Conservation (phyloP, 2,329 filamentous ascomycete species). For the Pyrenophora teres region DNA sequence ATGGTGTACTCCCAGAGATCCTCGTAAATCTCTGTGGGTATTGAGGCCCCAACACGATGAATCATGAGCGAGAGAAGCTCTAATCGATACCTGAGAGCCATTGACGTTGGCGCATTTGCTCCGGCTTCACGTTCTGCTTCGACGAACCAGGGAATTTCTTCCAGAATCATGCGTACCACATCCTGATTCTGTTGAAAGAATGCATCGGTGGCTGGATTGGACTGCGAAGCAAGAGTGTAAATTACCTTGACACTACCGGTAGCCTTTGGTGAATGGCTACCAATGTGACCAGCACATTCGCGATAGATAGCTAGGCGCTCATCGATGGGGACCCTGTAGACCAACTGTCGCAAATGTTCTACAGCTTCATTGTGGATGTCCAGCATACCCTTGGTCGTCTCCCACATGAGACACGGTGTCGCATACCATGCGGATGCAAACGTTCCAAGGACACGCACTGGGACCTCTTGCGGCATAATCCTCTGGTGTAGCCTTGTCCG, state of each 20-base stretch:
- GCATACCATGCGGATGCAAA: slow-evolving; percentile 71
- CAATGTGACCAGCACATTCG: slow-evolving; percentile 71
- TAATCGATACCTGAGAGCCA: slow-evolving; percentile 48
- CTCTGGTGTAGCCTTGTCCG: slow-evolving; percentile 13
- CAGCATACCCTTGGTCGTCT: slow-evolving; percentile 62
- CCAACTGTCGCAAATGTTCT: slow-evolving; percentile 64
- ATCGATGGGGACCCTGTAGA: slow-evolving; percentile 60
- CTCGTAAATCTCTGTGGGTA: slow-evolving; percentile 65
- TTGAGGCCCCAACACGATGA: slow-evolving; percentile 62
- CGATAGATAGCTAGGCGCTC: slow-evolving; percentile 67
- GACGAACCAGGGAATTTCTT: slow-evolving; percentile 48
- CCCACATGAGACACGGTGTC: slow-evolving; percentile 64
- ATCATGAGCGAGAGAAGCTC: slow-evolving; percentile 65
- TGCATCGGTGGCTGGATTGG: slow-evolving; percentile 16
- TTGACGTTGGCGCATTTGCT: slow-evolving; percentile 14
- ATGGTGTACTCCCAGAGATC: slow-evolving; percentile 76
- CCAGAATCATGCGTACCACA: slow-evolving; percentile 39
- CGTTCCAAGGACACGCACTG: slow-evolving; percentile 54
- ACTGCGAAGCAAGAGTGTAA: slow-evolving; percentile 38
- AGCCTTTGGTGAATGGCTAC: slow-evolving; percentile 64
- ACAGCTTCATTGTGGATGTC: slow-evolving; percentile 69
- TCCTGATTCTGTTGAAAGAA: slow-evolving; percentile 36
- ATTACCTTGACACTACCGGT: slow-evolving; percentile 73
- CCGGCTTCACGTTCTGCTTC: slow-evolving; percentile 22
- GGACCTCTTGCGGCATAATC: slow-evolving; percentile 19